A percentile compares a stretch with the other conserved stretches of the same genome.
These are phyloP conservation scores for Sphenostylis stenocarpa DNA, from an alignment of 306 rosid genomes.

Conservation along the genomic window DNA sequence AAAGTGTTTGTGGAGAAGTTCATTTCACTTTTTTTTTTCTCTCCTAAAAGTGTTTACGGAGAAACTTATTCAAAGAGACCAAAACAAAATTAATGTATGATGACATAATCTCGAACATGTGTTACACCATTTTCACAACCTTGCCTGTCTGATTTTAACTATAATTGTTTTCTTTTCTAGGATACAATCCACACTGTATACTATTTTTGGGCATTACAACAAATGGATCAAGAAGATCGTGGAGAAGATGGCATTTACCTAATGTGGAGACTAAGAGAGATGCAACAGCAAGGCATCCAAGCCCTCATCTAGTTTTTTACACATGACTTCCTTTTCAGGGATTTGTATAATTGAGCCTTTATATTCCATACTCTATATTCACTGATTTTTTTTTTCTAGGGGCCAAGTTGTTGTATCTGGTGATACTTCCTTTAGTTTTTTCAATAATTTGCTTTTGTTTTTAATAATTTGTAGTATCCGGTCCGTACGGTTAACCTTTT, in stretches of 20 bases:
- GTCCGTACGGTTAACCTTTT: too few species aligned
- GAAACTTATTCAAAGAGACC: too few species aligned
- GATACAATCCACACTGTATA: conserved; percentile 87
- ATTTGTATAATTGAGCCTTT: conserved; percentile 40
- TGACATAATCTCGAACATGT: not conserved
- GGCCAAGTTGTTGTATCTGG: not conserved
- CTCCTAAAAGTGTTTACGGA: too few species aligned
- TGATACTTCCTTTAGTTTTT: not conserved
- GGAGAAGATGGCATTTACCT: conserved; percentile 67
- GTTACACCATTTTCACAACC: not conserved
- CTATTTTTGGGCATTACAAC: conserved; percentile 86
- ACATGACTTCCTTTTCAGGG: not conserved
- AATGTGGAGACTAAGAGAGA: conserved; percentile 86
- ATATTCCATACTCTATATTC: not conserved
- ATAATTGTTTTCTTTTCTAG: conserved; percentile 26
- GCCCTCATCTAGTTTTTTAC: conserved; percentile 65
- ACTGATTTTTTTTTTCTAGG: not conserved
- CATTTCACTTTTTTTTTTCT: too few species aligned
- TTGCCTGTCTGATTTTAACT: not conserved
- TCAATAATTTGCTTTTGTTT: too few species aligned
- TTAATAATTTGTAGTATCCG: too few species aligned
- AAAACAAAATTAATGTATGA: not conserved
- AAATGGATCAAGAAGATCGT: conserved; percentile 69
- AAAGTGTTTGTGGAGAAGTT: too few species aligned
- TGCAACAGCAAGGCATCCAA: conserved; percentile 73